Evolutionary conservation across 352 stramenopile genomes (phyloP).

Genomic region (Halophytophthora polymorphica): DNA sequence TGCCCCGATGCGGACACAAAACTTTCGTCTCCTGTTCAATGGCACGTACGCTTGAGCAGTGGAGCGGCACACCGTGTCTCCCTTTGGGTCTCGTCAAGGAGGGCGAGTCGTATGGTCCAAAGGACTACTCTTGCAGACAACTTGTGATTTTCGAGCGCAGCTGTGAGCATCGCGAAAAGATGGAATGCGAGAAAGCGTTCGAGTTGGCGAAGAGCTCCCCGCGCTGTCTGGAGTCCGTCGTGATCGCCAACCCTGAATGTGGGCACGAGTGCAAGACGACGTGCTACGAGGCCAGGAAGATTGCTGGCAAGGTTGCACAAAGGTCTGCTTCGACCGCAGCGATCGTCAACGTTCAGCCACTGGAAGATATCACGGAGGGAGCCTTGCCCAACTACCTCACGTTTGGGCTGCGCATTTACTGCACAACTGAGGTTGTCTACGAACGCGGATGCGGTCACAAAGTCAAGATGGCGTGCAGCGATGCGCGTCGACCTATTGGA

Average conservation of each 20-base stretch:
- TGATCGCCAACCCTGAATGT: slow-evolving; percentile 64
- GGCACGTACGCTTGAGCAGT: slow-evolving; percentile 39
- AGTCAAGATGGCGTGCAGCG: slow-evolving; percentile 44
- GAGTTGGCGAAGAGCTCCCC: slow-evolving; percentile 45
- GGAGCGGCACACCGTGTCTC: slow-evolving; percentile 34
- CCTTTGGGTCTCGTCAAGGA: slow-evolving; percentile 54
- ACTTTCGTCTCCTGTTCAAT: slow-evolving; percentile 42
- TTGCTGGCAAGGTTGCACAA: slow-evolving; percentile 13
- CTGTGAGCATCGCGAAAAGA: slow-evolving; percentile 55
- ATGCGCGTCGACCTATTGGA: slow-evolving; percentile 28
- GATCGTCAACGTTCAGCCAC: slow-evolving; percentile 17
- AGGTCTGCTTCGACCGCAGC: not conserved
- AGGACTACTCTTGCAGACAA: slow-evolving; percentile 67
- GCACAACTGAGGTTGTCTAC: slow-evolving; percentile 30
- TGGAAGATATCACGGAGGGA: slow-evolving; percentile 31
- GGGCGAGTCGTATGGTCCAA: slow-evolving; percentile 51
- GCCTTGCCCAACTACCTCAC: slow-evolving; percentile 31
- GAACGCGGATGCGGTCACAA: slow-evolving; percentile 41
- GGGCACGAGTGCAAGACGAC: slow-evolving; percentile 54
- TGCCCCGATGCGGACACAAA: slow-evolving; percentile 74
- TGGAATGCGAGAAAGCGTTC: slow-evolving; percentile 71
- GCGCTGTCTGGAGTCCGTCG: slow-evolving; percentile 42
- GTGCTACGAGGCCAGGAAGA: slow-evolving; percentile 37
- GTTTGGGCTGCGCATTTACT: slow-evolving; percentile 46
- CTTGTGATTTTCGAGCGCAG: slow-evolving; percentile 53